Evolutionary conservation across 176 grass and related monocot species (phyloP).

Genomic region (Melocanna baccifera): DNA sequence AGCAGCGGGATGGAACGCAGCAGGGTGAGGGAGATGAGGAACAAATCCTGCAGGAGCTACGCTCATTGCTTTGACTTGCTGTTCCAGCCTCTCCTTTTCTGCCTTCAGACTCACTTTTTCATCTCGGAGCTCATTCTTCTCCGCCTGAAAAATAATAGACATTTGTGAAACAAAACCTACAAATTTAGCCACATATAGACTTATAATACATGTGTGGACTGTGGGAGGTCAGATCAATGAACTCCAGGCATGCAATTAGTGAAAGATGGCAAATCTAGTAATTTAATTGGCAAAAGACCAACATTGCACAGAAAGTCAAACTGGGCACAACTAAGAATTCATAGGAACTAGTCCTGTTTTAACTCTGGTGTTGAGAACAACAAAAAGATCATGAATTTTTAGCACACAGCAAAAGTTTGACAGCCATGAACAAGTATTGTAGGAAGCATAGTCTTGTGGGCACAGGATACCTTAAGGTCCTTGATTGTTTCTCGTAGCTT

Average conservation of each 20-base stretch:
- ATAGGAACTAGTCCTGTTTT: not conserved
- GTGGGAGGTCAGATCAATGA: not conserved
- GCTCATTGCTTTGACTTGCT: conserved; percentile 61
- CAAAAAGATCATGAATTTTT: not conserved
- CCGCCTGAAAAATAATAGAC: conserved; percentile 42
- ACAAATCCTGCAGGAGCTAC: conserved; percentile 56
- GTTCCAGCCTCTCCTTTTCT: conserved; percentile 70
- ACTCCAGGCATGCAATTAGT: not conserved
- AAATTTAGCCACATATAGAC: not conserved
- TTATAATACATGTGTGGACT: not conserved
- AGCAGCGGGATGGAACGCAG: conserved; percentile 35
- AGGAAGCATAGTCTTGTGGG: not conserved
- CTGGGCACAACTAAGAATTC: not conserved
- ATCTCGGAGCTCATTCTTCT: conserved; percentile 76
- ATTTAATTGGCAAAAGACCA: not conserved
- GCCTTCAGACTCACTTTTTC: conserved; percentile 77
- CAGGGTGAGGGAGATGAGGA: conserved; percentile 63
- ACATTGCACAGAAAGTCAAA: conserved; percentile 3
- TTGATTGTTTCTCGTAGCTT: conserved; percentile 56
- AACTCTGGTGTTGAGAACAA: not conserved
- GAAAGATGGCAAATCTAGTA: not conserved
- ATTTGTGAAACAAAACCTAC: not conserved
- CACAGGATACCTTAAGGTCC: conserved; percentile 61
- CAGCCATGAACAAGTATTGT: not conserved
- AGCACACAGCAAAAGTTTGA: not conserved